These are phyloP conservation scores for Naganishia sp. DNA, from an alignment of 1,284 basidiomycete species.

Conservation along the genomic window DNA sequence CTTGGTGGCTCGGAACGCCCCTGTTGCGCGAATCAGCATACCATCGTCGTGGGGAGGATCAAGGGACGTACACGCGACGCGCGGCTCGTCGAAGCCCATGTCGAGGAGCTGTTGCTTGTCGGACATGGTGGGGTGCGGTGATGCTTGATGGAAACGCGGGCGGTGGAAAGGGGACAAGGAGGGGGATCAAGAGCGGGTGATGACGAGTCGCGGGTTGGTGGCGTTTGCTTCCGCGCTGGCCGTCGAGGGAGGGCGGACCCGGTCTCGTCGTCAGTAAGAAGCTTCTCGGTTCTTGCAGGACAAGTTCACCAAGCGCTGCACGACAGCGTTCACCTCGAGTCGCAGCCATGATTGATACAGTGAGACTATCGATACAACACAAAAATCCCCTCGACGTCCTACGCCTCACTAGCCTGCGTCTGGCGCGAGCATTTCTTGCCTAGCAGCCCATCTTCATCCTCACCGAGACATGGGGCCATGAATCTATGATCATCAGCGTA, in stretches of 20 bases:
- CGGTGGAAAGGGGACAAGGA: neutral
- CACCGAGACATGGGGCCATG: conserved; percentile 28
- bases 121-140: conserved; percentile 28
- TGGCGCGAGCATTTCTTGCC: neutral
- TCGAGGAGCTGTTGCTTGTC: conserved; percentile 75
- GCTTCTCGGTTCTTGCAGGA: too few species aligned
- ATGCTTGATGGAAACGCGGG: neutral
- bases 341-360: too few species aligned
- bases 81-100: conserved; percentile 83
- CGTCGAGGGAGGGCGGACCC: neutral
- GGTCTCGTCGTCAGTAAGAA: too few species aligned
- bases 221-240: conserved; percentile 2
- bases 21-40: conserved; percentile 54
- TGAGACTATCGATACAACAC: too few species aligned
- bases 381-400: too few species aligned
- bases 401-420: too few species aligned
- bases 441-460: conserved; percentile 14
- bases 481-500: conserved; percentile 4
- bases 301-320: too few species aligned
- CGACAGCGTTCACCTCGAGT: too few species aligned
- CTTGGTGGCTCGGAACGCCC: conserved; percentile 79
- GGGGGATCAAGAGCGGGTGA: neutral
- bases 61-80: conserved; percentile 71
- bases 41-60: neutral
- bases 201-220: neutral